Base-by-base conservation (phyloP, 768 basidiomycete species). In the Stropharia rugosoannulata region DNA sequence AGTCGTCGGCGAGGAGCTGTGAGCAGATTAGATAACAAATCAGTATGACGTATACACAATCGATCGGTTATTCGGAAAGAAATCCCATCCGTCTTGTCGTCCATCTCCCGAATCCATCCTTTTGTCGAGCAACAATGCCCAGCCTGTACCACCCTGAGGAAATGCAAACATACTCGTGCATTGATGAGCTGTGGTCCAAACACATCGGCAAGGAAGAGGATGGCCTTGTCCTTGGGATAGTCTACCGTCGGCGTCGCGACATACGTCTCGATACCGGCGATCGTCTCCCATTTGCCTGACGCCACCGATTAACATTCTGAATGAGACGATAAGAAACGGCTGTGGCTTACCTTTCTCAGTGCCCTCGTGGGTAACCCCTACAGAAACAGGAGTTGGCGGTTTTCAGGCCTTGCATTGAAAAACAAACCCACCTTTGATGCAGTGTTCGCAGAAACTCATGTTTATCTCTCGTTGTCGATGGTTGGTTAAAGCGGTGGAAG, bases 131-230 rank as follows among this genome's bases (percentile, higher is more conserved):
- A 10, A n/a, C 40, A 2, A 32, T 32, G 29, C 6, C 4, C 43
- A 44, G 19, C 22, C 9, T n/a, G 10, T 15, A 27, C 2, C 44
- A 11, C 11, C 22, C 1, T 1, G 11, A 13, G 15, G 15, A 25
- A 46, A 46, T 25, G 46, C 2, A 40, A 5, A 62, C 74, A 4
- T 40, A 81, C 82, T 66, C 73, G 65, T 37, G 67, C 50, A 60
- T 86, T 85, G 65, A 66, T 40, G 9, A 83, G 68, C 13, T 77
- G 69, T 22, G 76, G 62, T 7, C 84, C 85, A 55, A 81, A 83
- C 44, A 76, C 69, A 58, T 84, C 86, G 3, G 80, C 54, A 22
- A 86, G 64, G 71, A 73, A 81, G 25, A 87, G 74, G 46, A 87
- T 51, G 25, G 76, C 81, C 64, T 84, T 86, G 59, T 80, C 74